Conservation (phyloP, 2,329 filamentous ascomycete species). For the Metarhizium robertsii region DNA sequence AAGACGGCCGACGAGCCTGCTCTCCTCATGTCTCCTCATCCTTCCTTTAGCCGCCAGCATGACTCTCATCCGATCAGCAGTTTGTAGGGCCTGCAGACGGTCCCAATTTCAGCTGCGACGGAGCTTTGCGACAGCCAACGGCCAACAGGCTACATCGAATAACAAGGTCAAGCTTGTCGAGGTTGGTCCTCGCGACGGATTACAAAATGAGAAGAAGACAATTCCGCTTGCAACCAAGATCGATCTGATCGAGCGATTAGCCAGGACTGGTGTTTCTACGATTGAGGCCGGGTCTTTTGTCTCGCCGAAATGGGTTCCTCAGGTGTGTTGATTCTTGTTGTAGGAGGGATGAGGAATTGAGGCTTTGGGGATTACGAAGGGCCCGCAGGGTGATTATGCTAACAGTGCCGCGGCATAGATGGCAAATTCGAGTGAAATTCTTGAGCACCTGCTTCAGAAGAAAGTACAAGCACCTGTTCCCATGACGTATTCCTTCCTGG, state of each 20-base stretch:
- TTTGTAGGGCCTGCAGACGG: conserved; percentile 30
- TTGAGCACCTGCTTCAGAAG: conserved; percentile 55
- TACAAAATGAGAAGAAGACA: conserved; percentile 71
- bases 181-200: conserved; percentile 76
- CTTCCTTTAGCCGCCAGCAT: conserved; percentile 14
- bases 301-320: conserved; percentile 75
- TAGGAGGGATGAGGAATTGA: not conserved
- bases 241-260: conserved; percentile 61
- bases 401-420: conserved; percentile 41
- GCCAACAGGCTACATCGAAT: conserved; percentile 20
- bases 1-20: not conserved
- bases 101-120: conserved; percentile 22
- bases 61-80: conserved; percentile 24
- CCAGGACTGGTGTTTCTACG: conserved; percentile 56
- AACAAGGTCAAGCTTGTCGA: conserved; percentile 60
- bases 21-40: not conserved
- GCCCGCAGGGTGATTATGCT: not conserved
- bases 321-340: conserved; percentile 37
- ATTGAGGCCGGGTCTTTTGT: conserved; percentile 82
- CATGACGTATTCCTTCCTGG: conserved; percentile 71
- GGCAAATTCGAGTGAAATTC: conserved; percentile 67
- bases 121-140: conserved; percentile 30
- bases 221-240: conserved; percentile 68
- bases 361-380: not conserved
- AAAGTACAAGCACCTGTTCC: conserved; percentile 43